Evolutionary conservation across 257 asterid species (phyloP).

Genomic region (Gentiana straminea): DNA sequence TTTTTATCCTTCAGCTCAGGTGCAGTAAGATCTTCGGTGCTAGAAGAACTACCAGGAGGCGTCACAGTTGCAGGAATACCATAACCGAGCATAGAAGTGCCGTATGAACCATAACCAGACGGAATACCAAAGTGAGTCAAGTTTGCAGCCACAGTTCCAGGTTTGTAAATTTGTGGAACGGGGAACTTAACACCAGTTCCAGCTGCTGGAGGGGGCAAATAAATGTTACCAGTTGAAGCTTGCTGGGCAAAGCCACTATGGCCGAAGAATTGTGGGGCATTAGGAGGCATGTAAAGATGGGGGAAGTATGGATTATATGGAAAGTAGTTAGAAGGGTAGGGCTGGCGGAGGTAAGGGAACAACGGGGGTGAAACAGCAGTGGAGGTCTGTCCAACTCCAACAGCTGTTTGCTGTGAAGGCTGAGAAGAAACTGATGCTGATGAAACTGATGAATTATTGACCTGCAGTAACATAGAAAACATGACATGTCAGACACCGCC

Average conservation of each 20-base stretch:
- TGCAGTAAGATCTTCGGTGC: conserved; percentile 26
- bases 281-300: conserved; percentile 43
- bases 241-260: conserved; percentile 48
- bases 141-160: conserved; percentile 30
- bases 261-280: conserved; percentile 36
- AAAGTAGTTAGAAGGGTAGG: conserved; percentile 45
- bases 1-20: conserved; percentile 43
- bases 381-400: conserved; percentile 30
- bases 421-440: conserved; percentile 27
- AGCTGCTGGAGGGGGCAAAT: conserved; percentile 33
- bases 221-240: conserved; percentile 32
- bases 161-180: conserved; percentile 29
- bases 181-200: conserved; percentile 38
- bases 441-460: conserved; percentile 25
- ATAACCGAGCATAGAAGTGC: conserved; percentile 33
- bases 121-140: conserved; percentile 36
- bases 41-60: conserved; percentile 23
- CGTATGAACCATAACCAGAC: conserved; percentile 35
- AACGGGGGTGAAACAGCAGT: conserved; percentile 35
- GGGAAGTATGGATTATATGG: conserved; percentile 46
- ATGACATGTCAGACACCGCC: neutral
- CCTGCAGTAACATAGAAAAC: conserved; percentile 17
- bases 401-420: conserved; percentile 24
- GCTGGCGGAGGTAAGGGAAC: conserved; percentile 36
- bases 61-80: conserved; percentile 24